Percentiles rank a stretch among this genome's conserved stretches.
These are phyloP conservation scores for Saccharomycopsis fodiens DNA, from an alignment of 805 yeast genomes.

Conservation along the genomic window DNA sequence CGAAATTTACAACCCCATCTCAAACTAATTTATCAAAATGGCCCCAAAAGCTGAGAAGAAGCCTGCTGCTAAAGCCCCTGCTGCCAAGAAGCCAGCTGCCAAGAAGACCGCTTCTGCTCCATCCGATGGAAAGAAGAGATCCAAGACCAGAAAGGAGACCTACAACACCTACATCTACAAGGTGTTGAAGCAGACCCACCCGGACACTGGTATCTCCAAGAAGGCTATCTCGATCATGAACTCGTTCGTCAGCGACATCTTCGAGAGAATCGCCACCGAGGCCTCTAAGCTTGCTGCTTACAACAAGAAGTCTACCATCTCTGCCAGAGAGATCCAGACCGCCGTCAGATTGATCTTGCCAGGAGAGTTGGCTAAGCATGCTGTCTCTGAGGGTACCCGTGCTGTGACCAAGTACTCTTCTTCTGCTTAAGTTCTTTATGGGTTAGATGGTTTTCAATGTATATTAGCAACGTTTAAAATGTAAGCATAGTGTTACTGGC, in stretches of 20 bases:
- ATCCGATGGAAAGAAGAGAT: conserved; percentile 63
- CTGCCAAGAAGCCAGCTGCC: conserved; percentile 91
- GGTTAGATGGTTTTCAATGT: background rate
- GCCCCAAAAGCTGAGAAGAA: conserved; percentile 58
- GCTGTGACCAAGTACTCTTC: conserved; percentile 96
- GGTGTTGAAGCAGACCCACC: conserved; percentile 97
- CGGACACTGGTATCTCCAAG: conserved; percentile 99
- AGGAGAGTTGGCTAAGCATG: conserved; percentile 98
- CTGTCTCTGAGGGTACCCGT: conserved; percentile 97
- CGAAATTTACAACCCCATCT: background rate
- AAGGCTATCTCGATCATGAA: conserved; percentile 98
- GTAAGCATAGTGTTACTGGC: background rate
- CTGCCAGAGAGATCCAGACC: conserved; percentile 97
- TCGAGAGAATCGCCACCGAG: conserved; percentile 96
- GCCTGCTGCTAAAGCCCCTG: conserved; percentile 94
- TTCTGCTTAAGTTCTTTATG: conserved; percentile 14
- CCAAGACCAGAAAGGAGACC: conserved; percentile 95
- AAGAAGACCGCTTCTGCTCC: conserved; percentile 80
- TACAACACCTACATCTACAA: conserved; percentile 97
- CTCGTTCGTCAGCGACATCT: conserved; percentile 96
- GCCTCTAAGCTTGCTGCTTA: conserved; percentile 98
- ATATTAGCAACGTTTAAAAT: background rate
- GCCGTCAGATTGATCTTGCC: conserved; percentile 97
- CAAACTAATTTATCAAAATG: conserved; percentile 34
- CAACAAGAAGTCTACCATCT: conserved; percentile 96